Conservation (phyloP, 2,329 filamentous ascomycete species). For the Ceratocystis smalleyi region DNA sequence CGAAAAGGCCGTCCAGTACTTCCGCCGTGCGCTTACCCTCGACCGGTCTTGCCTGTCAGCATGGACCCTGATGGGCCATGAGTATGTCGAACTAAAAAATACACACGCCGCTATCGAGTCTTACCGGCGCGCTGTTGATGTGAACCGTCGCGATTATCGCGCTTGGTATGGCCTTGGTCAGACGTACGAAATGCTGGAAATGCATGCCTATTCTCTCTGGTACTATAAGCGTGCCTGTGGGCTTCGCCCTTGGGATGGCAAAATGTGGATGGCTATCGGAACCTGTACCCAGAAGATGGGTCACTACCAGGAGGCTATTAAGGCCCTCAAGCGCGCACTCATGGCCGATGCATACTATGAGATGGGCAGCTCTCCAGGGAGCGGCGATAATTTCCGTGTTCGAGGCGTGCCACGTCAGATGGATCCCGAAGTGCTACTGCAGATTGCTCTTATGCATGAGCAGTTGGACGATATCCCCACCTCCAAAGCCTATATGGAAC, state of each 20-base stretch:
- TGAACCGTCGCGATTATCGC: conserved; percentile 88
- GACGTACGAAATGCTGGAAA: conserved; percentile 93
- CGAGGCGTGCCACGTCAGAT: conserved; percentile 44
- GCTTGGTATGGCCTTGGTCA: conserved; percentile 97
- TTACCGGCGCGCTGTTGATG: conserved; percentile 86
- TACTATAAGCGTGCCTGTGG: conserved; percentile 95
- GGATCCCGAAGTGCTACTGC: conserved; percentile 78
- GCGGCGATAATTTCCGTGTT: conserved; percentile 31
- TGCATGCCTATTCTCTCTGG: conserved; percentile 93
- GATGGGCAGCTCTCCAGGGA: conserved; percentile 31
- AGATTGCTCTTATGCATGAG: conserved; percentile 84
- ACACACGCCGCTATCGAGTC: conserved; percentile 96
- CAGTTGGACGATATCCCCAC: conserved; percentile 61
- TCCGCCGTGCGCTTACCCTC: conserved; percentile 76
- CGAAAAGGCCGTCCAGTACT: conserved; percentile 96
- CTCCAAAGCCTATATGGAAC: conserved; percentile 86
- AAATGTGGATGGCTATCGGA: conserved; percentile 97
- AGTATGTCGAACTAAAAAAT: conserved; percentile 97
- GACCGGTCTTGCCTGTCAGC: conserved; percentile 84
- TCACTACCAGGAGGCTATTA: conserved; percentile 77
- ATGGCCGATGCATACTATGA: conserved; percentile 80
- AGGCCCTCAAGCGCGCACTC: conserved; percentile 82
- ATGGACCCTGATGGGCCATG: conserved; percentile 98
- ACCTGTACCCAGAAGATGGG: conserved; percentile 84
- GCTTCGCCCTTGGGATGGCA: conserved; percentile 85